Evolutionary conservation across 805 yeast genomes (phyloP), one percentile per base, ranked within the genome.

Genomic region (Ogataea paradorogensis): DNA sequence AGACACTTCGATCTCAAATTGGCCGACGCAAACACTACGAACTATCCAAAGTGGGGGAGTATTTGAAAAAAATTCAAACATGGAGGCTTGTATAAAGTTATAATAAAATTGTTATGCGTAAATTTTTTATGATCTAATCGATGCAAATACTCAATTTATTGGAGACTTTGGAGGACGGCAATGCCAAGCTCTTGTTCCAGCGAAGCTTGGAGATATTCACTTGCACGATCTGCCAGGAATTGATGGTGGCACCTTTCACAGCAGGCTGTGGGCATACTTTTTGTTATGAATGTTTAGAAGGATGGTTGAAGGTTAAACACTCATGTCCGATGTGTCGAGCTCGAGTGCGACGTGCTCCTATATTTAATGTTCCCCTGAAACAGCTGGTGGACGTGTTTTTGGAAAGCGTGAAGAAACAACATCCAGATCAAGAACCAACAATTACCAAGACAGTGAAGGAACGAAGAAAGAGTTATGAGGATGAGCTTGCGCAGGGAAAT

Each of bases 201-300:
- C 45, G 47, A 30, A 53, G 45, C 24, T 14, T 51, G 14, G 51
- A 47, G 22, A 53, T 61, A 6, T 42, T 73, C 27, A 73, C 69
- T 45, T 84, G 93, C 55, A 69, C 82, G 6, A 71, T 84, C 9
- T 84, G 93, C 53, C 79, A 81, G 25, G 91, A 84, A 37, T 61
- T 74, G 35, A 78, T 84, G 83, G 73, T 69, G 46, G 72, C 73
- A 2, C 91, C 93, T 2, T 76, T 79, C 51, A 37, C 52, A 9
- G 66, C 79, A 0, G 58, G 67, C 9, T 84, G 93, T 63, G 91
- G 91, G 2, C 93, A 84, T 55, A 74, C 83, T 22, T 83, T 78
- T 50, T 84, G 91, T 59, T 84, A 84, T 55, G 73, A 65, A 35
- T 76, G 91, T 55, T 55, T 82, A n/a, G 62, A 66, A 14, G 68